phyloP scores from a whole-genome alignment of 2,329 filamentous ascomycete genomes.

The Atkinsonella texensis region DNA sequence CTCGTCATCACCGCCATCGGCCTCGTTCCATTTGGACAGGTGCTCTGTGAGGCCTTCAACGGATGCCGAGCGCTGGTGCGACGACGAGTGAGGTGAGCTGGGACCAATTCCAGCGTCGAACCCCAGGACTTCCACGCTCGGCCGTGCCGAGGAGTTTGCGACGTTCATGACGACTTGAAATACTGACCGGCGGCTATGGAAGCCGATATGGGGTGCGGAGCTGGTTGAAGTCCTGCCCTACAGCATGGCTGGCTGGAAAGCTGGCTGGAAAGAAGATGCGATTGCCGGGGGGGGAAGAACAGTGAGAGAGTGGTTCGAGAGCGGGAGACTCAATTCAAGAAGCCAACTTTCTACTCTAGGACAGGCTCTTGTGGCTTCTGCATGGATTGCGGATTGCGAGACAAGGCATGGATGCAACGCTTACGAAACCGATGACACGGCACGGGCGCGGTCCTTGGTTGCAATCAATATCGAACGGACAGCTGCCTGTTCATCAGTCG shows the following conservation, averaged over 20 bases:
- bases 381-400: too few relatives aligned
- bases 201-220: neutral
- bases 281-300: neutral
- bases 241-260: constrained; percentile 1
- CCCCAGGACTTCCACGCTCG: constrained; percentile 12
- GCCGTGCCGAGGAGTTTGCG: neutral
- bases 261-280: neutral
- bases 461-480: neutral
- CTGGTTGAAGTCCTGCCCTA: neutral
- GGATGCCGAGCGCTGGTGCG: constrained; percentile 13
- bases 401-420: too few relatives aligned
- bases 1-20: constrained; percentile 32
- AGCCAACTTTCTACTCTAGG: neutral
- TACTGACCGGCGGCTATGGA: neutral
- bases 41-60: constrained; percentile 18
- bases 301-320: neutral
- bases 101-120: constrained; percentile 10
- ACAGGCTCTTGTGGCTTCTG: too few relatives aligned
- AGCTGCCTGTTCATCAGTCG: neutral
- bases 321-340: neutral
- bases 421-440: neutral
- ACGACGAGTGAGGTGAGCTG: constrained; percentile 16
- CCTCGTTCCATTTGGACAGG: constrained; percentile 29
- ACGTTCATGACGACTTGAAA: constrained; percentile 1
- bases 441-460: neutral